Evolutionary conservation across 352 stramenopile genomes (phyloP).

Genomic region (Globisporangium megalacanthum): DNA sequence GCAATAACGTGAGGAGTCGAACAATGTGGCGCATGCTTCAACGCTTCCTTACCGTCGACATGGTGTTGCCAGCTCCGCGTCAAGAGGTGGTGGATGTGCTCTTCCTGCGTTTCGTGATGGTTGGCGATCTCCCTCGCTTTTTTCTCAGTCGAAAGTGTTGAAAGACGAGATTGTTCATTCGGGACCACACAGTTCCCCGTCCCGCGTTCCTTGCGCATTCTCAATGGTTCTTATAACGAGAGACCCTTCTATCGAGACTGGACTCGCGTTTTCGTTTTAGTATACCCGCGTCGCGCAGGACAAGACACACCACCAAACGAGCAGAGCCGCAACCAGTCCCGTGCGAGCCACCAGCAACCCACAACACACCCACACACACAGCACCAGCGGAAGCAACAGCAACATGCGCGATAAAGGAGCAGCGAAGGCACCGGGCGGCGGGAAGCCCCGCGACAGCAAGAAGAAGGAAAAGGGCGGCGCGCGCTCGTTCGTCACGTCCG

Average conservation of each 20-base stretch:
- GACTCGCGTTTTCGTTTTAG: background rate
- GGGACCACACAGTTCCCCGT: background rate
- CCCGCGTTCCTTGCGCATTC: slow-evolving; percentile 9
- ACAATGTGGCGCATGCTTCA: background rate
- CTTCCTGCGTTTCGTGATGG: no score
- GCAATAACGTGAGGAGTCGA: background rate
- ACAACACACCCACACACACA: background rate
- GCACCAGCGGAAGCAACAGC: background rate
- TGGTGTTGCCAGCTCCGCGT: no score
- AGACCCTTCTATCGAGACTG: background rate
- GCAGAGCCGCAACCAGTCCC: background rate
- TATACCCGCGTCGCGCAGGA: background rate
- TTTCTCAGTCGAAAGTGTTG: background rate
- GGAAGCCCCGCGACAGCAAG: slow-evolving; percentile 34
- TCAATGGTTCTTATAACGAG: slow-evolving; percentile 20
- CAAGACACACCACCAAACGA: slow-evolving; percentile 2
- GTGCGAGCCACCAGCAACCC: slow-evolving; percentile 1
- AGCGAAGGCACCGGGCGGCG: slow-evolving; percentile 30
- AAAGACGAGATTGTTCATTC: background rate
- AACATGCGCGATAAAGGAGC: slow-evolving; percentile 61
- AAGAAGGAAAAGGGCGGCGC: slow-evolving; percentile 72
- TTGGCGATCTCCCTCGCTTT: background rate
- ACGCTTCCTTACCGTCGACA: slow-evolving; percentile 1
- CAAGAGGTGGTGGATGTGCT: no score
- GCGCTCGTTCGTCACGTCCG: slow-evolving; percentile 77